Base-by-base conservation (phyloP, 441 rosid species). In the Erodium moschatum region DNA sequence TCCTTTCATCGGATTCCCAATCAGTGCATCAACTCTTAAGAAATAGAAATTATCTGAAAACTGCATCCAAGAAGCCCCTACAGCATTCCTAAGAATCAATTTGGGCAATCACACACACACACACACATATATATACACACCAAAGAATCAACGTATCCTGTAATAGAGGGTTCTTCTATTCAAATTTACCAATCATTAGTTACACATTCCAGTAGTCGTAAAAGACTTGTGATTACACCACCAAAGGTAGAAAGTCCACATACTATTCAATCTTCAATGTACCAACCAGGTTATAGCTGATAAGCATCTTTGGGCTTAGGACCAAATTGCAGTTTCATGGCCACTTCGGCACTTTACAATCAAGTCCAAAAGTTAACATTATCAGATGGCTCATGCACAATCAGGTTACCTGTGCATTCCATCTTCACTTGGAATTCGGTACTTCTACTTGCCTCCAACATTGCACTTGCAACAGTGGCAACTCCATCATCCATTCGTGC, bases 361-460 rank as follows among this genome's bases (percentile, higher is more conserved):
- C 9, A 16, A 2, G 21, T 7, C 60, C 60, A 16, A 52, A 15
- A 50, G 19, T 50, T 50, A 50, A 18, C 19, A 52, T 16, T 1
- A 16, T 21, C 6, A 8, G 58, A 4, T 15, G 58, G 58, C 4
- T 13, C 58, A 50, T n/a, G 1, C 58, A 50, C 58, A 50, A 50
- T 50, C 18, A 60, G 44, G 40, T 66, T 66, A 93, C 98, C 93
- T 21, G 97, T 85, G 74, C 69, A 77, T 77, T 76, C 85, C 10
- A 82, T 72, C 81, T 87, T 91, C 74, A 87, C 85, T 76, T 83
- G 85, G 77, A 74, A 83, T 87, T 87, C 97, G 72, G 82, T 84
- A 65, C 76, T 69, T 79, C 84, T 89, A 65, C 88, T 83, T 64
- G 88, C 89, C 72, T 83, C 85, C 64, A 92, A 73, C 94, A 92